phyloP scores from a whole-genome alignment of 1,284 basidiomycete genomes.

The Neonothopanus nambi region DNA sequence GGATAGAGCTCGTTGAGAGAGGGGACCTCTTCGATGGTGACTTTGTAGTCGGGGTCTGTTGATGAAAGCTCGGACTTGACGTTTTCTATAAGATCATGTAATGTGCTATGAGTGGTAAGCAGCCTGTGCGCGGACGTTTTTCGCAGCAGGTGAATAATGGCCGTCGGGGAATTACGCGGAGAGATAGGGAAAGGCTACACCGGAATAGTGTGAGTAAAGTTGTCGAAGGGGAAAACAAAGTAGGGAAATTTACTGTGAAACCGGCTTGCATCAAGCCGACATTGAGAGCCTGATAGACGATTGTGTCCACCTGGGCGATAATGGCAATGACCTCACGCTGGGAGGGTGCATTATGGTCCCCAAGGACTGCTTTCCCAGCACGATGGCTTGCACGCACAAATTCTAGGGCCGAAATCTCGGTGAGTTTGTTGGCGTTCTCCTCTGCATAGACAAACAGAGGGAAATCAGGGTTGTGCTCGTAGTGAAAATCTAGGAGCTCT shows the following conservation, averaged over 20 bases:
- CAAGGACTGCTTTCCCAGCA: neutral
- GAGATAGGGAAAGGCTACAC: conserved; percentile 35
- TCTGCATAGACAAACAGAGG: conserved; percentile 4
- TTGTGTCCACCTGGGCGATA: neutral
- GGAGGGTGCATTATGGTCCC: neutral
- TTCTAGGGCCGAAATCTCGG: conserved; percentile 2
- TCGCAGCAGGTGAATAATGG: conserved; percentile 18
- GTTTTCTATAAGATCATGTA: conserved; percentile 25
- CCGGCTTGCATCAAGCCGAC: conserved; percentile 2
- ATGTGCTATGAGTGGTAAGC: conserved; percentile 28
- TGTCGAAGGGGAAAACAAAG: neutral
- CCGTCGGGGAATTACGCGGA: conserved; percentile 18
- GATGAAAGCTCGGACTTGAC: conserved; percentile 22
- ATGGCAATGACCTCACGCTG: neutral
- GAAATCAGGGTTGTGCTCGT: conserved; percentile 5
- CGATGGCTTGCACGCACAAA: conserved; percentile 9
- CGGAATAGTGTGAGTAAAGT: neutral
- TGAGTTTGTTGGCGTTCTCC: neutral
- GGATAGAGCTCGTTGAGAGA: conserved; percentile 29
- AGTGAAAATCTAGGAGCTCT: conserved; percentile 5
- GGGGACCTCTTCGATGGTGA: conserved; percentile 27
- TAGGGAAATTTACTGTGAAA: neutral
- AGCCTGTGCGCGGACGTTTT: conserved; percentile 28
- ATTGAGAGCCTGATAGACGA: neutral
- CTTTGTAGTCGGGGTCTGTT: neutral